These are phyloP conservation scores for Hortaea sp. DNA, from an alignment of 2,329 filamentous ascomycete genomes.

Conservation along the genomic window DNA sequence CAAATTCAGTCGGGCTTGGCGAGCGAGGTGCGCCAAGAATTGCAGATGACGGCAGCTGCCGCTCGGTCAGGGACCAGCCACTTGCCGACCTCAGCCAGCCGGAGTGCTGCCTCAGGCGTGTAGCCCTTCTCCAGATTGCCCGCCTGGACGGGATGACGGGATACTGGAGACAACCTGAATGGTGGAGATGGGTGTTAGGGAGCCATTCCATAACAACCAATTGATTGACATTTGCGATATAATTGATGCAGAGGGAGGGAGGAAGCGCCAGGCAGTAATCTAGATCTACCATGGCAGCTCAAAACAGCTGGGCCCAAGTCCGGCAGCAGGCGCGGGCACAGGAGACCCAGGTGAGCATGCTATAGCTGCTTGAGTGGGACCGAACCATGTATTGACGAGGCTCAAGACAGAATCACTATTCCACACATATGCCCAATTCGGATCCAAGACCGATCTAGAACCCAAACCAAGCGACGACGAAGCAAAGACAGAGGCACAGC, in stretches of 20 bases:
- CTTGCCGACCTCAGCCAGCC: too few species aligned
- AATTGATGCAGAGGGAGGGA: too few species aligned
- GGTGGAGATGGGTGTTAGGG: too few species aligned
- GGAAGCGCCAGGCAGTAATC: too few species aligned
- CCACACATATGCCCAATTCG: constrained; percentile 84
- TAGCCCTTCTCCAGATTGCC: too few species aligned
- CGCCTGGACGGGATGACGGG: too few species aligned
- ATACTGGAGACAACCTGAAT: too few species aligned
- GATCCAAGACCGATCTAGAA: constrained; percentile 67
- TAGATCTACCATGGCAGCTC: background rate
- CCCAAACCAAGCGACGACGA: constrained; percentile 81
- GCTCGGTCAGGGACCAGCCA: too few species aligned
- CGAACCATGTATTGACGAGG: constrained; percentile 7
- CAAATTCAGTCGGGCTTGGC: background rate
- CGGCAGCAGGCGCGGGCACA: constrained; percentile 82
- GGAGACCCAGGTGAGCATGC: constrained; percentile 67
- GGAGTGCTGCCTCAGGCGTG: too few species aligned
- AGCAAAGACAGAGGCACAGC: constrained; percentile 62
- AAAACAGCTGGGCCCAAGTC: constrained; percentile 71
- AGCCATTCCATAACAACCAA: too few species aligned
- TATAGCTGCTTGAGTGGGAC: constrained; percentile 7
- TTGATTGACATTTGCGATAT: too few species aligned
- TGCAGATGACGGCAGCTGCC: background rate
- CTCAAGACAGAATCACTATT: constrained; percentile 71
- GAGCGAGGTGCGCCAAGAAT: background rate